phyloP scores from a whole-genome alignment of 306 rosid species.

The Lathyrus sativus region DNA sequence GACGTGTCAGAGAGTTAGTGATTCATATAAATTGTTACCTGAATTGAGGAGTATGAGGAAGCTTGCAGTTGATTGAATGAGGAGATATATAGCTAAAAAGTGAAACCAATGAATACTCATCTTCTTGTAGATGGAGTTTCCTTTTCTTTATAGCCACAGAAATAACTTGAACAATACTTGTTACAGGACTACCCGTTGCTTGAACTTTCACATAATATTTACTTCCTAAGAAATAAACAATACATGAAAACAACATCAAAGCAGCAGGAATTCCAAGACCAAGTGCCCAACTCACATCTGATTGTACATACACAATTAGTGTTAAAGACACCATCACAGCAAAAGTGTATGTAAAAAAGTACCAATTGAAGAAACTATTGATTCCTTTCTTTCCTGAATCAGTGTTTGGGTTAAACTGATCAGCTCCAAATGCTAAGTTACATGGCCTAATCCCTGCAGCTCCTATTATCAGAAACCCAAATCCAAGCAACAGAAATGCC shows the following conservation, averaged over 20 bases:
- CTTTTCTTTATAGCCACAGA: conserved; percentile 67
- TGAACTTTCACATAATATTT: conserved; percentile 70
- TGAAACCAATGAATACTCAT: conserved; percentile 49
- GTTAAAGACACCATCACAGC: conserved; percentile 73
- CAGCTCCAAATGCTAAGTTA: conserved; percentile 90
- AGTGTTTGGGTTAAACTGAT: conserved; percentile 80
- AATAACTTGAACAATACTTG: conserved; percentile 65
- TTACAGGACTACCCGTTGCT: conserved; percentile 76
- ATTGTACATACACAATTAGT: conserved; percentile 67
- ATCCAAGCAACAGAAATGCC: conserved; percentile 61
- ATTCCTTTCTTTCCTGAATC: conserved; percentile 82
- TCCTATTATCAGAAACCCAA: conserved; percentile 62
- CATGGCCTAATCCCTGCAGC: conserved; percentile 90
- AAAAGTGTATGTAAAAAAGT: conserved; percentile 72
- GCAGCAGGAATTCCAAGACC: conserved; percentile 81
- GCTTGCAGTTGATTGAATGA: conserved; percentile 63
- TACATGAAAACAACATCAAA: conserved; percentile 65
- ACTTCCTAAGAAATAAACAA: conserved; percentile 60
- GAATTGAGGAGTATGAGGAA: conserved; percentile 71
- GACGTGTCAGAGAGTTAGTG: too few relatives aligned
- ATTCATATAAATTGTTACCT: conserved; percentile 44
- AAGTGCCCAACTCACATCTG: conserved; percentile 77
- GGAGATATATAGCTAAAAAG: conserved; percentile 61
- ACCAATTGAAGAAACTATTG: conserved; percentile 95
- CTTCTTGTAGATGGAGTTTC: conserved; percentile 42